Conservation (phyloP, 2,329 filamentous ascomycete genomes). For the Pseudohalonectria lignicola region DNA sequence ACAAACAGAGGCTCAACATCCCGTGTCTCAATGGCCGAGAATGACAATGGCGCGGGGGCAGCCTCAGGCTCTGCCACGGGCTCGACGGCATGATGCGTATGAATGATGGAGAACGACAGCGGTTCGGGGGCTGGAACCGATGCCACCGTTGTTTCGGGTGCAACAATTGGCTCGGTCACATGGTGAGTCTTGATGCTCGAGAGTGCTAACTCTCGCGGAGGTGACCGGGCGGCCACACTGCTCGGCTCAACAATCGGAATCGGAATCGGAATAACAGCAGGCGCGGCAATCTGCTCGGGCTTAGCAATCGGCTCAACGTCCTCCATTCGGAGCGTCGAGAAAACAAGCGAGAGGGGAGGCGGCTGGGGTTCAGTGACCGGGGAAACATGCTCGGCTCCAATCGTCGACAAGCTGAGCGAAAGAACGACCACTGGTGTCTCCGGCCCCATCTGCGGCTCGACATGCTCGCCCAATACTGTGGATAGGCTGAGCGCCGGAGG, state of each 20-base stretch:
- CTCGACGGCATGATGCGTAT: constrained; percentile 13
- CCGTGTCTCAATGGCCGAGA: constrained; percentile 25
- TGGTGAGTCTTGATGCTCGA: too few species aligned
- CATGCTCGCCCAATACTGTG: constrained; percentile 6
- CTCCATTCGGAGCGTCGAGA: background rate
- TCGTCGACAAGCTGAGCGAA: constrained; percentile 19
- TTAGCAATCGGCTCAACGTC: constrained; percentile 11
- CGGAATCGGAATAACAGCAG: too few species aligned
- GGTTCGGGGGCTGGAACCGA: too few species aligned
- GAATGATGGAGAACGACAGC: constrained; percentile 13
- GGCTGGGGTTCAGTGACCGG: constrained; percentile 17
- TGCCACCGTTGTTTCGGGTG: too few species aligned
- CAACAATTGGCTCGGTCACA: background rate
- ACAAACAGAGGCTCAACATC: constrained; percentile 15
- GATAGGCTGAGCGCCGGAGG: constrained; percentile 6
- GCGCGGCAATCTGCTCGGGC: constrained; percentile 10
- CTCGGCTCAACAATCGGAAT: too few species aligned
- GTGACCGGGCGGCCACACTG: too few species aligned
- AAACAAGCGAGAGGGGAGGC: constrained; percentile 5
- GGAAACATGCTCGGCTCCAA: constrained; percentile 14
- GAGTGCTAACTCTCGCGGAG: too few species aligned
- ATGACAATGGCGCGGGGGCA: constrained; percentile 16
- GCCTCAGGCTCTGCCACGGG: constrained; percentile 6
- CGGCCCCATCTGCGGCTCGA: constrained; percentile 13
- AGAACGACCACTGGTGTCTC: constrained; percentile 9